Base-by-base conservation (phyloP, 2,329 filamentous ascomycete species). In the Sporothrix humicola region DNA sequence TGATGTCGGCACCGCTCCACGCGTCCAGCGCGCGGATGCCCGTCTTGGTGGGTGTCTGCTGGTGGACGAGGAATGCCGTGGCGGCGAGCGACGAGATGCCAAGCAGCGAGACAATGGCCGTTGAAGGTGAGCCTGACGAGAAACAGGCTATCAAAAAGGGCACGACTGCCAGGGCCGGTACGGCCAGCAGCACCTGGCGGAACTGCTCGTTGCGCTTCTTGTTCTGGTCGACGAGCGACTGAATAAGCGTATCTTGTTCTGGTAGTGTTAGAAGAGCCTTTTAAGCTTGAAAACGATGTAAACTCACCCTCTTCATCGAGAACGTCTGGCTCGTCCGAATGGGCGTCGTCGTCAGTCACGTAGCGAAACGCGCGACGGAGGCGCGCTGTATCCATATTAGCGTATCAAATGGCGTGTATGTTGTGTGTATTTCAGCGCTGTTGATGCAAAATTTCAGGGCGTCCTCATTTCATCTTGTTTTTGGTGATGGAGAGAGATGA, bases 291-390 rank as follows among this genome's bases (percentile, higher is more conserved):
- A 31, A 50, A 50, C 26, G 10, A 61, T 9, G 2, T 42, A 17
- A 44, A 58, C 76, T 71, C 80, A 91, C 91, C 91, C 86, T 95
- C 87, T 82, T 95, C 92, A 80, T 96, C 93, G 74, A 96, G 84
- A 72, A 90, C 88, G 77, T 90, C 87, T 13, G 88, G 86, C 44
- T 85, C 82, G 80, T 87, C 85, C 50, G 87, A 85, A 71, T 81
- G 80, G 77, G 85, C 84, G 73, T 86, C 85, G 78, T 86, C 85
- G 78, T 92, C 89, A 73, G 84, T 82, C 4, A 92, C 92, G 82
- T 95, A 96, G 75, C 87, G 88, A 82, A 97, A 96, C 9, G 92
- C 91, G 78, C 88, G 91, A 78, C 94, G 91, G 61, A 96, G 84
- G 76, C 92, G 90, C 71, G 92, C 84, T 56, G 84, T 78, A 59